Percentiles rank a stretch among this genome's conserved stretches.
Evolutionary conservation across 345 rosid species (phyloP).

Genomic region (Excoecaria cochinchinensis): DNA sequence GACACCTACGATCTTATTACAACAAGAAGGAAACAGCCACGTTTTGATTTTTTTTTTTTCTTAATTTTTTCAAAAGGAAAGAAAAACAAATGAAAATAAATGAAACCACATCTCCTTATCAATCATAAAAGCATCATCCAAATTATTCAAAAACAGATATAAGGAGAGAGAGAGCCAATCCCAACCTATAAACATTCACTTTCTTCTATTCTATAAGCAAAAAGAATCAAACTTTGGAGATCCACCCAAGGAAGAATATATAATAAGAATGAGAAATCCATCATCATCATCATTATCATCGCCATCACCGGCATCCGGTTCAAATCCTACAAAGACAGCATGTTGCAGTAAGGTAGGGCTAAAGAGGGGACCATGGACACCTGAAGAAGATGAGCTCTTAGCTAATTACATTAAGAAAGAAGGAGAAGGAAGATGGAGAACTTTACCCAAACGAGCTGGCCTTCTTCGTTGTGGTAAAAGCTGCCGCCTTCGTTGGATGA

Average conservation of each 20-base stretch:
- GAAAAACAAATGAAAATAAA: background rate
- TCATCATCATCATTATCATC: background rate
- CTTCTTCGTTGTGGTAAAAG: slow-evolving; percentile 86
- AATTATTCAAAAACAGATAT: background rate
- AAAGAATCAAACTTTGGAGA: background rate
- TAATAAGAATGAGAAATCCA: slow-evolving; percentile 15
- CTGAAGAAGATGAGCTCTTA: slow-evolving; percentile 72
- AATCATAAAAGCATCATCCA: background rate
- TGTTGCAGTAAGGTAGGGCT: slow-evolving; percentile 68
- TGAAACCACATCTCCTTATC: background rate
- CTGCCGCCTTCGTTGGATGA: slow-evolving; percentile 95
- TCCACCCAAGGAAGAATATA: background rate
- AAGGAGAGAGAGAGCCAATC: no score
- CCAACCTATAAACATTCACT: background rate
- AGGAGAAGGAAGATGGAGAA: slow-evolving; percentile 86
- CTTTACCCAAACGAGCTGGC: slow-evolving; percentile 77
- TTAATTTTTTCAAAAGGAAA: background rate
- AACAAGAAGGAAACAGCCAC: background rate
- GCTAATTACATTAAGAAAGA: slow-evolving; percentile 58
- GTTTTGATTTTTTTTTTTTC: background rate
- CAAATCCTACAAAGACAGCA: slow-evolving; percentile 30
- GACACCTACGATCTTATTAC: background rate
- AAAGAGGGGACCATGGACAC: slow-evolving; percentile 91
- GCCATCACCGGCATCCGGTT: background rate
- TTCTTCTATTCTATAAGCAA: background rate